phyloP scores from a whole-genome alignment of 148 eudicot genomes.

The Fagopyrum esculentum region DNA sequence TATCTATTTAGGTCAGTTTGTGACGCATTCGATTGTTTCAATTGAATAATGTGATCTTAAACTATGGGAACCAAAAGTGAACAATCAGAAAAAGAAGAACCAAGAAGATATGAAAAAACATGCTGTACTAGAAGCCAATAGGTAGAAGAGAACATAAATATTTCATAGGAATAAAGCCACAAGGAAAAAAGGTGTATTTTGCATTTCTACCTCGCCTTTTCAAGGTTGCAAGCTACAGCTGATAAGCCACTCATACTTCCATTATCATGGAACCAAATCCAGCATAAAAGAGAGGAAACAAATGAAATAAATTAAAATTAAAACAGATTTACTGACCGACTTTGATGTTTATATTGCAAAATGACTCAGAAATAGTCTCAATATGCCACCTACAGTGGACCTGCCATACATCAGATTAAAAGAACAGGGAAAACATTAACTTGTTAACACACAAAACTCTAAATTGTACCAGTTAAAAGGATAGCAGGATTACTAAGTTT shows the following conservation, averaged over 20 bases:
- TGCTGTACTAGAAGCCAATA: background rate
- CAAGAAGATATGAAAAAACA: too few relatives aligned
- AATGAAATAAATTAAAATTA: background rate
- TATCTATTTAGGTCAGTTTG: too few relatives aligned
- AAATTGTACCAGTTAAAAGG: too few relatives aligned
- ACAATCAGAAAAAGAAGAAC: too few relatives aligned
- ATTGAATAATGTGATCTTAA: too few relatives aligned
- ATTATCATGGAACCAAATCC: background rate
- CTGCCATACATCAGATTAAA: conserved; percentile 22
- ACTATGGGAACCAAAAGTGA: too few relatives aligned
- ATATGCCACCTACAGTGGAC: conserved; percentile 67
- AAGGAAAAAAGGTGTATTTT: too few relatives aligned
- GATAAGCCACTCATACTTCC: background rate
- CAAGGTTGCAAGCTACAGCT: background rate
- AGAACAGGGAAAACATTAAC: conserved; percentile 1
- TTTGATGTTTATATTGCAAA: conserved; percentile 49
- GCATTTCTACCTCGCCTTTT: too few relatives aligned
- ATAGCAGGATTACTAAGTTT: too few relatives aligned
- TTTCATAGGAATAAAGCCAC: background rate
- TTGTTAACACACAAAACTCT: too few relatives aligned
- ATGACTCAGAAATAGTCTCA: conserved; percentile 46
- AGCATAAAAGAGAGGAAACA: background rate
- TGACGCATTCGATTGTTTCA: too few relatives aligned
- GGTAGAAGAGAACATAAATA: background rate
- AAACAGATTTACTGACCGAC: conserved; percentile 43